phyloP scores from a whole-genome alignment of 768 basidiomycete species.

The Scleroderma bovista region DNA sequence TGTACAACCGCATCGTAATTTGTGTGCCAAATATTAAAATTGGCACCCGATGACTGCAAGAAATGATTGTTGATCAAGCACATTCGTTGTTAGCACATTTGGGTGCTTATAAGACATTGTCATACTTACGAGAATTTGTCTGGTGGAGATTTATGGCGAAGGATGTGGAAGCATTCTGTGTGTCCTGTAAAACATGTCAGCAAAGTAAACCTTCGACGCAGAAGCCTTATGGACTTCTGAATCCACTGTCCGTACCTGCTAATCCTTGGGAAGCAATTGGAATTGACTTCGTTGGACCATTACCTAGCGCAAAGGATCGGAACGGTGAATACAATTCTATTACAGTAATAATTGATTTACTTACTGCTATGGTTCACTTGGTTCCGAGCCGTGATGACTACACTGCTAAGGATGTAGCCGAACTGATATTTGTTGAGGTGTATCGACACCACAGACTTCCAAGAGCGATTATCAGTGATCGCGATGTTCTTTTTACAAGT shows the following conservation, averaged over 20 bases:
- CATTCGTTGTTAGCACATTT: neutral
- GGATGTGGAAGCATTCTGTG: slow-evolving; percentile 14
- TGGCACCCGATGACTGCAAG: neutral
- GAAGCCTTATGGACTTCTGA: slow-evolving; percentile 25
- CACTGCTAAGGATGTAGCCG: slow-evolving; percentile 18
- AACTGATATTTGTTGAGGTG: slow-evolving; percentile 19
- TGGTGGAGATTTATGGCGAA: slow-evolving; percentile 21
- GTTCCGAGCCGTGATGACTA: slow-evolving; percentile 16
- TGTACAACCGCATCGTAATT: no score
- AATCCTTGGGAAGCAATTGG: slow-evolving; percentile 25
- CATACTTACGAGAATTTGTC: neutral
- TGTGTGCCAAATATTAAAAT: no score
- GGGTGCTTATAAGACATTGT: slow-evolving; percentile 17
- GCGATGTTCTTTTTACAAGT: slow-evolving; percentile 27
- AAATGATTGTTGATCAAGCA: neutral
- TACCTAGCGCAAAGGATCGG: slow-evolving; percentile 13
- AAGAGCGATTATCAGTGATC: slow-evolving; percentile 18
- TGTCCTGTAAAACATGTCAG: slow-evolving; percentile 8
- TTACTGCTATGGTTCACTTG: slow-evolving; percentile 18
- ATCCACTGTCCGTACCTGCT: slow-evolving; percentile 16
- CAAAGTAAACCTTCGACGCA: slow-evolving; percentile 7
- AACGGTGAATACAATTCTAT: slow-evolving; percentile 23
- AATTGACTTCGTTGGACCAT: slow-evolving; percentile 21
- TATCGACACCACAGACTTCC: slow-evolving; percentile 30
- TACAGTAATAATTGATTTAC: slow-evolving; percentile 24